A percentile compares a stretch with the other conserved stretches of the same genome.
These are phyloP conservation scores for Nicotiana benthamiana DNA, from an alignment of 257 asterid species.

Conservation along the genomic window DNA sequence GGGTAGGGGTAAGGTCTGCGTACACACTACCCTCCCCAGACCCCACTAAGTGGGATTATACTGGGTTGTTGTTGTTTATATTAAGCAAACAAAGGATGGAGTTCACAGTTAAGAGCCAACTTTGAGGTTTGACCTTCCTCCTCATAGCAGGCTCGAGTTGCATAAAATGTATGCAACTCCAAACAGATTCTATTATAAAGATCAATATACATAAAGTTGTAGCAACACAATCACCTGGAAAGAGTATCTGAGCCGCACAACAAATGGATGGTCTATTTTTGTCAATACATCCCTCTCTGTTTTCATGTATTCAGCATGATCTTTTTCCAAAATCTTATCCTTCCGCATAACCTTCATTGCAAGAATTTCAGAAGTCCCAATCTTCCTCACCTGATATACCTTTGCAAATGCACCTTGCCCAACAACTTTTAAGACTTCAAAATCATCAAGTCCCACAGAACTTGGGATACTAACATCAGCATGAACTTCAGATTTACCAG, in stretches of 20 bases:
- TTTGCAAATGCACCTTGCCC: constrained; percentile 85
- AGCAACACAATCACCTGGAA: constrained; percentile 46
- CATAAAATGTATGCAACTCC: neutral
- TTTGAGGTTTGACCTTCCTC: neutral
- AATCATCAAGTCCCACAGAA: constrained; percentile 58
- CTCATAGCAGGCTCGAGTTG: neutral
- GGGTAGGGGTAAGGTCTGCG: too few species aligned
- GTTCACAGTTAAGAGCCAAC: neutral
- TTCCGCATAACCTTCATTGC: constrained; percentile 87
- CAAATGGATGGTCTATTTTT: constrained; percentile 59
- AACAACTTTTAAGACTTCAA: constrained; percentile 62
- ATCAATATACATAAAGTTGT: neutral
- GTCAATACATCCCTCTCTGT: constrained; percentile 76
- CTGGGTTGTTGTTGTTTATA: too few species aligned
- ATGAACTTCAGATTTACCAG: constrained; percentile 9
- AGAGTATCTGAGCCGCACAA: constrained; percentile 69
- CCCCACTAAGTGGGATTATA: too few species aligned
- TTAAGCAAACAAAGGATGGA: too few species aligned
- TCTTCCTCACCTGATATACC: constrained; percentile 72
- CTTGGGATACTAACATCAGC: constrained; percentile 16
- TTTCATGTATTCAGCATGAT: constrained; percentile 62
- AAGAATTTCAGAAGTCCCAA: constrained; percentile 51
- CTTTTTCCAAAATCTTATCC: constrained; percentile 69
- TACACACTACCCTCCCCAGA: too few species aligned
- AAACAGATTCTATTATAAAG: neutral